Evolutionary conservation across 345 rosid species (phyloP).

Genomic region (Pseudoturritis turrita): DNA sequence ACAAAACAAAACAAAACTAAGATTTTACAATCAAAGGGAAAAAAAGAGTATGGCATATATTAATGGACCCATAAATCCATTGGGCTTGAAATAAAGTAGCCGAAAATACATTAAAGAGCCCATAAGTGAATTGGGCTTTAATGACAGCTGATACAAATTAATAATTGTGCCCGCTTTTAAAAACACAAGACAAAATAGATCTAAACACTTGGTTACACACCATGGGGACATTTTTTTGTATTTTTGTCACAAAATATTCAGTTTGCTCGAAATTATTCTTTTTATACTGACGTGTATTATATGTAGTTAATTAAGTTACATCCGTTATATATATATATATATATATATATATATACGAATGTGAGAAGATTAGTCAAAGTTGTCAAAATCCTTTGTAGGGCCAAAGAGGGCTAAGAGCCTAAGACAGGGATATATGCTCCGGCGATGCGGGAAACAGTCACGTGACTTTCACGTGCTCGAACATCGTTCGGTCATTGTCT

Average conservation of each 20-base stretch:
- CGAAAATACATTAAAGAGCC: no score
- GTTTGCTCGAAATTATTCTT: conserved; percentile 13
- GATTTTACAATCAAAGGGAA: neutral
- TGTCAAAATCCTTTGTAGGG: neutral
- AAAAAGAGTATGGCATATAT: no score
- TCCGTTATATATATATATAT: neutral
- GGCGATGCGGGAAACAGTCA: conserved; percentile 22
- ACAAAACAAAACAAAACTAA: neutral
- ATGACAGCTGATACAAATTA: neutral
- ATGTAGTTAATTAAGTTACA: neutral
- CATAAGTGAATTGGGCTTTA: neutral
- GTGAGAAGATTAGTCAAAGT: conserved; percentile 11
- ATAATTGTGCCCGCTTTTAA: neutral
- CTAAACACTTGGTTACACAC: neutral
- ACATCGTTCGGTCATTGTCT: conserved; percentile 23
- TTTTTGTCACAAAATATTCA: no score
- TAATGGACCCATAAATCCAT: neutral
- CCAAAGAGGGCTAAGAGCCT: neutral
- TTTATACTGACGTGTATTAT: neutral
- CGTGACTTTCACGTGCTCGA: conserved; percentile 31
- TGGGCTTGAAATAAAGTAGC: neutral
- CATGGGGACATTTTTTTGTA: neutral
- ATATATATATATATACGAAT: neutral
- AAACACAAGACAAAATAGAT: neutral
- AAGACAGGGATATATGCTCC: conserved; percentile 25